Conservation (phyloP, 1,284 basidiomycete genomes). For the Grifola frondosa region DNA sequence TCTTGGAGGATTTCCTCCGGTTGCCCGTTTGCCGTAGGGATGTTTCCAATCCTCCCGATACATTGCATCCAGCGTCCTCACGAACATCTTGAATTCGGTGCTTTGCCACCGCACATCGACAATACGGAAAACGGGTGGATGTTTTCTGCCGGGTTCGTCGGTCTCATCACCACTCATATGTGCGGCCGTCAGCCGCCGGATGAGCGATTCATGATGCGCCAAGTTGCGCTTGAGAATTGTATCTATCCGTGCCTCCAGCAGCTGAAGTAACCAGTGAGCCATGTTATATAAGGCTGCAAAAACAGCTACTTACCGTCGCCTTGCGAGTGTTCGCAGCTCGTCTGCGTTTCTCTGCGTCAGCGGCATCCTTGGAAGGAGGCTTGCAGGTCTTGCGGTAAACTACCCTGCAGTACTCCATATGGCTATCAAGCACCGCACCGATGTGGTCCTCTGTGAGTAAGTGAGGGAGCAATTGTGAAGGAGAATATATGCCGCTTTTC, state of each 20-base stretch:
- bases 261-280: neutral
- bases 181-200: neutral
- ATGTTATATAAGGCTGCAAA: too few relatives aligned
- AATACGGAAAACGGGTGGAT: neutral
- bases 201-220: neutral
- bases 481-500: neutral
- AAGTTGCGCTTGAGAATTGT: neutral
- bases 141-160: neutral
- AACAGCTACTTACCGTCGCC: constrained; percentile 1
- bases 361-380: neutral
- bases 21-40: neutral
- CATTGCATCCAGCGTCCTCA: constrained; percentile 2
- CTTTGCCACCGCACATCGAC: constrained; percentile 1
- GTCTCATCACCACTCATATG: constrained; percentile 8
- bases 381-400: neutral
- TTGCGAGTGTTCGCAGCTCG: neutral
- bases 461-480: neutral
- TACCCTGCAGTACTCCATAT: constrained; percentile 1
- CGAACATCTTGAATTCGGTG: neutral
- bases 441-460: constrained; percentile 2
- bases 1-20: neutral
- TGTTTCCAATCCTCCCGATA: constrained; percentile 3
- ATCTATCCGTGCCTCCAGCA: neutral
- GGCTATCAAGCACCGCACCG: neutral
- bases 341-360: neutral